These are phyloP conservation scores for Epithele typhae DNA, from an alignment of 768 basidiomycete species.

Conservation along the genomic window DNA sequence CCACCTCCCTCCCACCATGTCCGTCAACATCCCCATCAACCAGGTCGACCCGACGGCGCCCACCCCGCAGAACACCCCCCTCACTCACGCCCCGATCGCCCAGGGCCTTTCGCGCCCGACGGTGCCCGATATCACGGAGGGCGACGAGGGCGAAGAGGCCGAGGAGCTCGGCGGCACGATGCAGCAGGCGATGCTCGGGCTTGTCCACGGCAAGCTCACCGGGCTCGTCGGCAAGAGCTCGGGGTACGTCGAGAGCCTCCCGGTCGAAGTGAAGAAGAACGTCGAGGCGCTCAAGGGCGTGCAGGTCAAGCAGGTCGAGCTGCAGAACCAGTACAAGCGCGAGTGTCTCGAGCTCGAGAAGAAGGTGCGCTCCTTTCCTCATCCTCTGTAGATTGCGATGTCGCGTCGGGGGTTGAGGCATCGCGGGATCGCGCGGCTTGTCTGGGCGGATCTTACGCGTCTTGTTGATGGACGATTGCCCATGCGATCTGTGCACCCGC, in stretches of 20 bases:
- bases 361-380: slow-evolving; percentile 83
- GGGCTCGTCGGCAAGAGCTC: slow-evolving; percentile 87
- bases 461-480: too few species aligned
- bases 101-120: slow-evolving; percentile 80
- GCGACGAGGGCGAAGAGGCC: slow-evolving; percentile 62
- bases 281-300: slow-evolving; percentile 93
- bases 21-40: slow-evolving; percentile 61
- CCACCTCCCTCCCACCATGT: slow-evolving; percentile 41
- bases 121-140: slow-evolving; percentile 84
- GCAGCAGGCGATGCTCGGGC: slow-evolving; percentile 67
- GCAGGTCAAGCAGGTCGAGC: slow-evolving; percentile 84
- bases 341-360: slow-evolving; percentile 95
- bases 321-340: slow-evolving; percentile 91
- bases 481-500: too few species aligned
- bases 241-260: slow-evolving; percentile 90
- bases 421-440: too few species aligned
- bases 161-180: slow-evolving; percentile 38
- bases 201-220: slow-evolving; percentile 87
- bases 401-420: too few species aligned
- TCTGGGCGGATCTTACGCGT: too few species aligned
- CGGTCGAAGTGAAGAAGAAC: slow-evolving; percentile 74
- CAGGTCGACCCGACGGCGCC: slow-evolving; percentile 71
- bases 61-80: slow-evolving; percentile 91
- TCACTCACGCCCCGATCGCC: slow-evolving; percentile 77
- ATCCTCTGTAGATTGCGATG: too few species aligned